Base-by-base conservation (phyloP, 306 rosid species). In the Pyrus communis region DNA sequence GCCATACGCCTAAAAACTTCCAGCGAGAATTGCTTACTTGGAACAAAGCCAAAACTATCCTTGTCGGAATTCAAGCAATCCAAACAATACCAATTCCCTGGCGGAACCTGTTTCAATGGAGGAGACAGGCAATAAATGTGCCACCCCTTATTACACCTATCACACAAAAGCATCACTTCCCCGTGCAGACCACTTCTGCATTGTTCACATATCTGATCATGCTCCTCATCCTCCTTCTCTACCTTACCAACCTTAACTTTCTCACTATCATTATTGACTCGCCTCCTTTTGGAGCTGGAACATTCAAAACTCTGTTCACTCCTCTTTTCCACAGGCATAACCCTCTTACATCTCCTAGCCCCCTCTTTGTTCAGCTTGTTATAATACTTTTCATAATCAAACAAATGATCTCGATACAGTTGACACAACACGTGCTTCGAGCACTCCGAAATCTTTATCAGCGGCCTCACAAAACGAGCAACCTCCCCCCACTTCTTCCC, bases 61-160 rank as follows among this genome's bases (percentile, higher is more conserved):
- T 87, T 74, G 38, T 95, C 97, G 35, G 98, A 95, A 84, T 88
- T 95, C 83, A 95, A 84, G 85, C 98, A 95, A 69, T 89, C 92
- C 67, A 89, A 88, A 85, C 98, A 95, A 72, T 95, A 95, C 98
- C 98, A 95, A 73, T 95, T 95, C 54, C 98, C 98, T 0, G 21
- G 79, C 2, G 98, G 98, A 42, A 95, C 84, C 81, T 92, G 95
- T 79, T 88, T 84, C 86, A 95, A 73, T 27, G 98, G 98, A 0
- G 98, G 98, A 63, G 92, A 95, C 76, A 95, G 96, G 86, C 98
- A 95, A 80, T 89, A 89, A 35, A 85, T 92, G 77, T 95, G 98
- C 97, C 98, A 95, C 55, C 98, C 98, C 85, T 88, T 95, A 73
- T 95, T 85, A 59, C 98, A 95, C 86, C 97, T 90, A 81, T 95